Evolutionary conservation across 352 stramenopile genomes (phyloP), one percentile per base, ranked within the genome.

Genomic region (Bremia lactucae): DNA sequence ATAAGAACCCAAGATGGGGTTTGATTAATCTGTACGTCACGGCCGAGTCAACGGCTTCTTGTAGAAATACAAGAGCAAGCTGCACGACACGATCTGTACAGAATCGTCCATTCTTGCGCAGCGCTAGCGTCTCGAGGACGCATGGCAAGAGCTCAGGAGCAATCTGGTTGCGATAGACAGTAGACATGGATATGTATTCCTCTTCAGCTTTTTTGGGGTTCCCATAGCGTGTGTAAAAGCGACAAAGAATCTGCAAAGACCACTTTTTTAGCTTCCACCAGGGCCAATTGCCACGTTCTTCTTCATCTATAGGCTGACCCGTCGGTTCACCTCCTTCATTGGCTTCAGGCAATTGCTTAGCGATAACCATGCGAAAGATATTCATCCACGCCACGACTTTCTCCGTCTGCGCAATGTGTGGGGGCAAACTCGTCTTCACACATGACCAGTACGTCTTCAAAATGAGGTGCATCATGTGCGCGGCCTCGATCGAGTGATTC

Each of bases 251-350:
- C 71, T 97, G 93, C 28, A 96, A 54, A n/a, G 85, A 66, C 94
- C 94, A 98, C 76, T 98, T 98, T 65, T 98, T 98, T 10, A 96
- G 73, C 72, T 98, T 98, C 94, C 94, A 98, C 88, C 91, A 97
- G 8, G 91, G 81, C 91, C 88, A 98, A 29, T 84, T 73, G 46
- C 88, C 84, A 20, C 94, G 75, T 51, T 97, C 93, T 38, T 97
- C 92, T 22, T 94, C 72, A 19, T 89, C 70, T 7, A 57, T 87
- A 0, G 95, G 95, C 61, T 98, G 94, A 24, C 81, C 77, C 15
- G 64, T 55, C 2, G 91, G 88, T 59, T 90, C 72, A 2, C 59
- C 62, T 10, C 73, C 74, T 39, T 92, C 79, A 18, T 48, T 68
- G 10, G 85, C 86, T 47, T 98, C 93, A 0, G 87, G 87, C 25